These are phyloP conservation scores for Pestalotiopsis sp. DNA, from an alignment of 2,329 filamentous ascomycete genomes.

Conservation along the genomic window DNA sequence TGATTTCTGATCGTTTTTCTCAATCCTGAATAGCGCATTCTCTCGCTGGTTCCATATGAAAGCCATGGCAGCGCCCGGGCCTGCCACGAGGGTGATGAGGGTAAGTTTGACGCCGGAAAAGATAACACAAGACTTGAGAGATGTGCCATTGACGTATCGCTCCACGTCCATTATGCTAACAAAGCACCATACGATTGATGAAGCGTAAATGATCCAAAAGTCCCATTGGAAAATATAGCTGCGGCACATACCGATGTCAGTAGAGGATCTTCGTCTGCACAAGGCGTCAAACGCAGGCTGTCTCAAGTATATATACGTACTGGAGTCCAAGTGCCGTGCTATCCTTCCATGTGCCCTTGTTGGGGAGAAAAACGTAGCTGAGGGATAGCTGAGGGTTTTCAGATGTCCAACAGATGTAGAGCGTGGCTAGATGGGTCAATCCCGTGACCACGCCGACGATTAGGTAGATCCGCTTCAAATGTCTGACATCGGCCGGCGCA, in stretches of 20 bases:
- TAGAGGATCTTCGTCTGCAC: background rate
- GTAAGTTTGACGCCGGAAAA: constrained; percentile 21
- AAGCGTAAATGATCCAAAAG: constrained; percentile 25
- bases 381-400: constrained; percentile 24
- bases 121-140: constrained; percentile 4
- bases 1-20: constrained; percentile 13
- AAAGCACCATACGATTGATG: constrained; percentile 29
- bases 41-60: constrained; percentile 30
- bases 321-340: constrained; percentile 27
- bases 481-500: constrained; percentile 22
- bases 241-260: background rate
- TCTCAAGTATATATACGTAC: background rate
- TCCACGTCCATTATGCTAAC: constrained; percentile 24
- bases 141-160: constrained; percentile 19
- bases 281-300: background rate
- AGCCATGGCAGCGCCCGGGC: constrained; percentile 26
- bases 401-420: constrained; percentile 26
- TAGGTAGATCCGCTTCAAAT: constrained; percentile 28
- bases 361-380: constrained; percentile 27
- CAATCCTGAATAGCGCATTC: constrained; percentile 27
- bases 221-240: constrained; percentile 32
- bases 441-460: constrained; percentile 22
- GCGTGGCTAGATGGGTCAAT: constrained; percentile 21
- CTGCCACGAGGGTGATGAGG: constrained; percentile 21
- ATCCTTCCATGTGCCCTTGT: constrained; percentile 18